These are phyloP conservation scores for Diplosphaera chodatii DNA, from an alignment of 139 green algal species.

Conservation along the genomic window DNA sequence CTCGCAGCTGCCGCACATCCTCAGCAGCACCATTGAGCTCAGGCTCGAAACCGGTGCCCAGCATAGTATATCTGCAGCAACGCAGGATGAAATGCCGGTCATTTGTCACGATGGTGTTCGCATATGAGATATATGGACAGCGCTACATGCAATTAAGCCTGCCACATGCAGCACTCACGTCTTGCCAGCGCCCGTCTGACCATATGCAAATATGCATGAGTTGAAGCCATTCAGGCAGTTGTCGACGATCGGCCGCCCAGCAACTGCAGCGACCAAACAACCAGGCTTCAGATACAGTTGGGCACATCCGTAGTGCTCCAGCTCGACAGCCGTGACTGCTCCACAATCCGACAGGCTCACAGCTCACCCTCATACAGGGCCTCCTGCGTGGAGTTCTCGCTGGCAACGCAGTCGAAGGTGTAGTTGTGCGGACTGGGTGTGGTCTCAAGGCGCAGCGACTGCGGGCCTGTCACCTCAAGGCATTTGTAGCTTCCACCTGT, in stretches of 20 bases:
- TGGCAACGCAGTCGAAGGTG: slow-evolving; percentile 38
- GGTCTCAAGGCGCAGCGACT: slow-evolving; percentile 20
- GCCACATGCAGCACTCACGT: slow-evolving; percentile 26
- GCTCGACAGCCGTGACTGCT: too few relatives aligned
- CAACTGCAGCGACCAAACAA: slow-evolving; percentile 20
- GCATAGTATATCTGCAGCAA: background rate
- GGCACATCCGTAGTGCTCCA: background rate
- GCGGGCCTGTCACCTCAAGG: slow-evolving; percentile 17
- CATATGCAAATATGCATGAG: slow-evolving; percentile 48
- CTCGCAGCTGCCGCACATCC: slow-evolving; percentile 26
- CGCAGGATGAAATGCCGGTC: background rate
- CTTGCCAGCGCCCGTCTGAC: slow-evolving; percentile 74
- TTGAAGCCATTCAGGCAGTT: slow-evolving; percentile 49
- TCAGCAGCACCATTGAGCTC: too few relatives aligned
- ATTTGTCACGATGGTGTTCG: too few relatives aligned
- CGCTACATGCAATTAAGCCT: too few relatives aligned
- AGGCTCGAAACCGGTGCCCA: background rate
- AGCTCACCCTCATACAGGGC: slow-evolving; percentile 28
- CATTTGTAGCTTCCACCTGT: slow-evolving; percentile 19
- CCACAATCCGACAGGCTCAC: too few relatives aligned
- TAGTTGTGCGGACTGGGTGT: slow-evolving; percentile 28
- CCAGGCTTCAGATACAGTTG: too few relatives aligned
- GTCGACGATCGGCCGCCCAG: slow-evolving; percentile 41
- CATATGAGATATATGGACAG: too few relatives aligned
- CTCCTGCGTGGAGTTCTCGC: slow-evolving; percentile 22